Evolutionary conservation across 2,329 filamentous ascomycete species (phyloP).

Genomic region (Fusarium haematococcum): DNA sequence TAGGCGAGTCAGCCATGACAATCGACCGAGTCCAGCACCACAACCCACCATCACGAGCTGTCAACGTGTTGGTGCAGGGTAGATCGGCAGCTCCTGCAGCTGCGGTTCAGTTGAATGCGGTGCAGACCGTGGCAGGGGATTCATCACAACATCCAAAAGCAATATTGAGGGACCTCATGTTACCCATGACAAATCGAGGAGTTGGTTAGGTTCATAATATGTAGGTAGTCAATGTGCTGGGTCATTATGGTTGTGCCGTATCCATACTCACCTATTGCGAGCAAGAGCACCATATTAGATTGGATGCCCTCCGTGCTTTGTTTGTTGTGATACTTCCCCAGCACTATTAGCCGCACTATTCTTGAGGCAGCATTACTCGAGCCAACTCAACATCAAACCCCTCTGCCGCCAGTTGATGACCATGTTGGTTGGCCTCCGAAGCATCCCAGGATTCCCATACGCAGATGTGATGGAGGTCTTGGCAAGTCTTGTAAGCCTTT

Average conservation of each 20-base stretch:
- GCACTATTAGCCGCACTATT: not conserved
- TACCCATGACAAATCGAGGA: not conserved
- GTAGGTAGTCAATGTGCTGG: not conserved
- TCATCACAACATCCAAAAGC: not conserved
- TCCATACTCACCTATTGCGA: not conserved
- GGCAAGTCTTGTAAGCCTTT: not conserved
- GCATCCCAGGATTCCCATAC: not conserved
- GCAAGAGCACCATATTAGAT: not conserved
- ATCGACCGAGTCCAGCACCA: conserved; percentile 3
- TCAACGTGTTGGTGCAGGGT: conserved; percentile 31
- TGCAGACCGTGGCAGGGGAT: not conserved
- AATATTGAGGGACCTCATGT: not conserved
- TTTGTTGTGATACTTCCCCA: not conserved
- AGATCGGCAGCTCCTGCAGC: conserved; percentile 12
- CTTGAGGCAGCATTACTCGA: not conserved
- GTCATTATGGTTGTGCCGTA: not conserved
- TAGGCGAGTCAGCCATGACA: not conserved
- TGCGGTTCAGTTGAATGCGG: conserved; percentile 2
- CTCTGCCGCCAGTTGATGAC: not conserved
- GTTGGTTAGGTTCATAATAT: not conserved
- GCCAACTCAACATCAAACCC: not conserved
- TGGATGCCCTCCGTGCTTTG: not conserved
- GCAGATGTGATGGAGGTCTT: not conserved
- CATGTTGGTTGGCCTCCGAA: not conserved
- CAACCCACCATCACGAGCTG: not conserved